phyloP scores from a whole-genome alignment of 495 filamentous ascomycete species.

The Aspergillus hancockii region DNA sequence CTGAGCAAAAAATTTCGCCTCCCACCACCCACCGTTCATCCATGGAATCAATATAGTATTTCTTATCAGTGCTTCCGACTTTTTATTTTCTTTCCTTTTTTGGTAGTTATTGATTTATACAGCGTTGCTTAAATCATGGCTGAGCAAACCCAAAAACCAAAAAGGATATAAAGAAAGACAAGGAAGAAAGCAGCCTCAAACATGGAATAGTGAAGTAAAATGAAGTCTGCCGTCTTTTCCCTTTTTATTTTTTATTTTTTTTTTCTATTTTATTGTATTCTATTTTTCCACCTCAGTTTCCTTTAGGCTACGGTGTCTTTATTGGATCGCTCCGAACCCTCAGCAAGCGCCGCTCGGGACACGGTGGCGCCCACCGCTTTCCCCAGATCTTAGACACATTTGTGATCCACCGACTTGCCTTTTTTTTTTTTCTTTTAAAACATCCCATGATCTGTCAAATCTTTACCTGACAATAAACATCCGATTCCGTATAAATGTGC shows the following conservation, averaged over 20 bases:
- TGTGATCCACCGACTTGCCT: constrained; percentile 23
- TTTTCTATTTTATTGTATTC: too few relatives aligned
- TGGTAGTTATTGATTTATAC: neutral
- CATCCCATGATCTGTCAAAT: constrained; percentile 8
- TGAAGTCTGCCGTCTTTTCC: neutral
- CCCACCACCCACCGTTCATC: constrained; percentile 26
- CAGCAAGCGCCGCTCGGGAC: constrained; percentile 1
- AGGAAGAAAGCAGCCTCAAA: neutral
- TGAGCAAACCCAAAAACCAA: neutral
- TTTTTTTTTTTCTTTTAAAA: constrained; percentile 1
- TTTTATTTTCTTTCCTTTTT: constrained; percentile 10
- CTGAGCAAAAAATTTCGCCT: constrained; percentile 45
- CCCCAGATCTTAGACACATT: constrained; percentile 23
- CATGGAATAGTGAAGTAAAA: neutral
- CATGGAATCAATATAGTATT: constrained; percentile 12
- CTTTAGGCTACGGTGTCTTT: constrained; percentile 5
- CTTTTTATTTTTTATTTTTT: too few relatives aligned
- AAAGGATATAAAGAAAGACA: neutral
- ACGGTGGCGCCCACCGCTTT: constrained; percentile 8
- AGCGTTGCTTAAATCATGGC: neutral
- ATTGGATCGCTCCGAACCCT: constrained; percentile 14
- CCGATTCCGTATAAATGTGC: constrained; percentile 12
- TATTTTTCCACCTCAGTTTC: too few relatives aligned
- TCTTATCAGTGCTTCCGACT: constrained; percentile 30
- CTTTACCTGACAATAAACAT: neutral